A percentile compares a stretch with the other conserved stretches of the same genome.
Evolutionary conservation across 2,329 filamentous ascomycete species (phyloP).

Genomic region (Fusarium oxysporum): DNA sequence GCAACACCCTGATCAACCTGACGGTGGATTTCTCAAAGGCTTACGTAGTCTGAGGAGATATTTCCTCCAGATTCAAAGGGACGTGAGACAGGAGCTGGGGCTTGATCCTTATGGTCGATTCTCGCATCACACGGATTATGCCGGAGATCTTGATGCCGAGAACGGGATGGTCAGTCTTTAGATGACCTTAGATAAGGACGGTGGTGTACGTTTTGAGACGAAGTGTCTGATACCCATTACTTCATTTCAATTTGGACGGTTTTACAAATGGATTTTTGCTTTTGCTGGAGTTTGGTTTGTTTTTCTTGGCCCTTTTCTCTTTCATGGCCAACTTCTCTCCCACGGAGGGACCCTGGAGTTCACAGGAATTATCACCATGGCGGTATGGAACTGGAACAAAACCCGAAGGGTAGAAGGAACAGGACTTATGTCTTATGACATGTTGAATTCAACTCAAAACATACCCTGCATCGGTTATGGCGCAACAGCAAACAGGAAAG

Average conservation of each 20-base stretch:
- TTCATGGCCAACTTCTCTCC: constrained; percentile 25
- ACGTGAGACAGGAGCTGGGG: constrained; percentile 70
- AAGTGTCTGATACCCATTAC: constrained; percentile 37
- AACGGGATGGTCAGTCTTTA: constrained; percentile 52
- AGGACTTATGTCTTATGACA: constrained; percentile 37
- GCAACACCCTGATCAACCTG: constrained; percentile 80
- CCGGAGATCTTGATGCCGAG: constrained; percentile 45
- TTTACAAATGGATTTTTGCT: constrained; percentile 30
- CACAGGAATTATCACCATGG: constrained; percentile 16
- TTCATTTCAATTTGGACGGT: constrained; percentile 18
- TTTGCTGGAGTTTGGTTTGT: constrained; percentile 17
- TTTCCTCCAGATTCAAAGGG: constrained; percentile 87
- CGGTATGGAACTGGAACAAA: constrained; percentile 22
- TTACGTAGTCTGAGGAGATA: constrained; percentile 83
- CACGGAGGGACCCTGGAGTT: constrained; percentile 34
- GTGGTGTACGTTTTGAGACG: constrained; percentile 17
- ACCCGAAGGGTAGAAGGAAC: constrained; percentile 23
- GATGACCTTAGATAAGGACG: constrained; percentile 3
- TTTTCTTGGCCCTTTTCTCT: constrained; percentile 5
- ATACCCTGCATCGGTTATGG: constrained; percentile 48
- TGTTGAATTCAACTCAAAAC: constrained; percentile 39
- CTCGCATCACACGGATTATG: constrained; percentile 34
- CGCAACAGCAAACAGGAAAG: constrained; percentile 37
- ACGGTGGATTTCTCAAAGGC: constrained; percentile 89
- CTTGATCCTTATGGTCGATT: constrained; percentile 53